phyloP scores from a whole-genome alignment of 441 rosid species.

The Corymbia calophylla region DNA sequence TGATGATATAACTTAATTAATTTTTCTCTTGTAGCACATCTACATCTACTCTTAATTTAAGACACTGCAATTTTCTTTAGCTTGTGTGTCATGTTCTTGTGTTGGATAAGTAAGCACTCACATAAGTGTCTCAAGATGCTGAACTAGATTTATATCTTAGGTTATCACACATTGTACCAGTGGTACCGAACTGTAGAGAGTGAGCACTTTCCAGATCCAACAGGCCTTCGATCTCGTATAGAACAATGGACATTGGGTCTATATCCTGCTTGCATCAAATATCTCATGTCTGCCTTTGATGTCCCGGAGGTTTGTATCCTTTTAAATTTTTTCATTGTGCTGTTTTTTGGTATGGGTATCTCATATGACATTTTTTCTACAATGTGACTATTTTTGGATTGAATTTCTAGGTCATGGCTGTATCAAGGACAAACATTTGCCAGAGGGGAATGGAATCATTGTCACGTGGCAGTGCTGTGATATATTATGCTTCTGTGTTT shows the following conservation, averaged over 20 bases:
- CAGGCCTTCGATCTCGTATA: constrained; percentile 91
- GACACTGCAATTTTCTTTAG: neutral
- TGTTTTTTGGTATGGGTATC: neutral
- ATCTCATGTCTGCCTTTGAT: constrained; percentile 98
- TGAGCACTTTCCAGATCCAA: constrained; percentile 98
- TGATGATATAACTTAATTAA: neutral
- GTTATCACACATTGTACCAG: constrained; percentile 89
- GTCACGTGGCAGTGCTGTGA: constrained; percentile 79
- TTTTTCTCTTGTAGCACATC: neutral
- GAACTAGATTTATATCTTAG: constrained; percentile 24
- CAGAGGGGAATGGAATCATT: constrained; percentile 70
- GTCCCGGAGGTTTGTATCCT: constrained; percentile 78
- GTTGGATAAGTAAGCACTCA: neutral
- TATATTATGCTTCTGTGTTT: constrained; percentile 92
- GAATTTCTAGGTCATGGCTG: constrained; percentile 84
- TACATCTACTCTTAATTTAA: neutral
- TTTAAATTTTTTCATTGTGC: neutral
- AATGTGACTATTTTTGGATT: neutral
- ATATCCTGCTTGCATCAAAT: constrained; percentile 97
- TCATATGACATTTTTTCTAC: neutral
- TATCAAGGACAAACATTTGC: constrained; percentile 84
- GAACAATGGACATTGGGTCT: constrained; percentile 99
- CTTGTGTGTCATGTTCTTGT: neutral
- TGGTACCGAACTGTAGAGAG: constrained; percentile 94
- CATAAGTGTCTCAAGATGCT: neutral